Conservation (phyloP, 2,329 filamentous ascomycete genomes). For the Colletotrichum euphorbiae region DNA sequence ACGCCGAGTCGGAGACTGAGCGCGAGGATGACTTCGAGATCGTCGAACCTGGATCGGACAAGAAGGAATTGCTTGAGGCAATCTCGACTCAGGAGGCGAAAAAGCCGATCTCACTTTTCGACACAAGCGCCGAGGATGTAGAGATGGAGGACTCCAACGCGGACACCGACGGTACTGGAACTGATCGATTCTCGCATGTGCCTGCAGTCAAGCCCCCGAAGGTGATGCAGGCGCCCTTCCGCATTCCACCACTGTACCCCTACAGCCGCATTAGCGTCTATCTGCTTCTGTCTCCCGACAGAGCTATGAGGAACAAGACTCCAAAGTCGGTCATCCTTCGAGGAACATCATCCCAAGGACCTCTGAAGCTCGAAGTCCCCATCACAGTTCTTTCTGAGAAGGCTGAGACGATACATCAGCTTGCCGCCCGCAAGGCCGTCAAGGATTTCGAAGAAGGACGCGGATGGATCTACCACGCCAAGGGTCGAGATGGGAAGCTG, state of each 20-base stretch:
- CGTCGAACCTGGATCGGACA: slow-evolving; percentile 63
- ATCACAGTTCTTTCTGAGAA: slow-evolving; percentile 60
- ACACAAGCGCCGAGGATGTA: slow-evolving; percentile 56
- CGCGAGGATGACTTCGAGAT: slow-evolving; percentile 69
- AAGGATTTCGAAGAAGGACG: slow-evolving; percentile 77
- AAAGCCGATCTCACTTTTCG: slow-evolving; percentile 70
- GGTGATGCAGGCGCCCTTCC: slow-evolving; percentile 72
- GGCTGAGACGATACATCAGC: slow-evolving; percentile 73
- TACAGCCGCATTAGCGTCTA: slow-evolving; percentile 76
- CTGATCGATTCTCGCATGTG: slow-evolving; percentile 60
- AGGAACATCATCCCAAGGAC: slow-evolving; percentile 67
- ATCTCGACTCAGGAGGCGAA: slow-evolving; percentile 40
- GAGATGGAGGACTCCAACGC: slow-evolving; percentile 43
- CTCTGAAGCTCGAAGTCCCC: slow-evolving; percentile 73
- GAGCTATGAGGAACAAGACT: slow-evolving; percentile 52
- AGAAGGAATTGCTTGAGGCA: slow-evolving; percentile 42
- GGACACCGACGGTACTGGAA: slow-evolving; percentile 39
- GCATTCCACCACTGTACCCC: slow-evolving; percentile 73
- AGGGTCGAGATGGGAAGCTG: slow-evolving; percentile 58
- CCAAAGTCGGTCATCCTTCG: slow-evolving; percentile 69
- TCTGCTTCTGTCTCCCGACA: slow-evolving; percentile 68
- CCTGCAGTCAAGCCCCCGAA: slow-evolving; percentile 65
- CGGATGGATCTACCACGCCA: slow-evolving; percentile 71
- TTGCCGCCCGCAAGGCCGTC: slow-evolving; percentile 75
- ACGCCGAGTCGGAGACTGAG: slow-evolving; percentile 38